Percentiles rank a stretch among this genome's conserved stretches.
phyloP scores from a whole-genome alignment of 169 alveolate genomes.

The Blepharisma undulans region DNA sequence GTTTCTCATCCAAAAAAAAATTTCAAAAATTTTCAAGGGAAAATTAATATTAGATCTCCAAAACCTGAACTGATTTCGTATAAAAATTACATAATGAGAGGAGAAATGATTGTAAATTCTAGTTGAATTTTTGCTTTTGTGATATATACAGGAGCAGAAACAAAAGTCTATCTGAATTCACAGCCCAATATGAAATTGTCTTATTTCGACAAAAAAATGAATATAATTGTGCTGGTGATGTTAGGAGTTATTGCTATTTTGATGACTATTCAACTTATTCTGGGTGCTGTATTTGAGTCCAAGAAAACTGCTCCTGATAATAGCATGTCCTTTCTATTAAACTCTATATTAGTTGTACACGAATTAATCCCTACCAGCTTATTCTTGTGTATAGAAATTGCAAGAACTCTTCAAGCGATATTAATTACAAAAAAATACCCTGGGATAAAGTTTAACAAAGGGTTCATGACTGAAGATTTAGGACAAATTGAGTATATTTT shows the following conservation, averaged over 20 bases:
- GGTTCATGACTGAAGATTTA: conserved; percentile 92
- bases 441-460: conserved; percentile 87
- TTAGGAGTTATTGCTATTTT: neutral
- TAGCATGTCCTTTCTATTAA: neutral
- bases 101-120: conserved; percentile 87
- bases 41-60: neutral
- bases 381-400: conserved; percentile 57
- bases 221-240: neutral
- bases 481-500: conserved; percentile 95
- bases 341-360: neutral
- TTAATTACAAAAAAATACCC: conserved; percentile 52
- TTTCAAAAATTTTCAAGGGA: neutral
- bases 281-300: neutral
- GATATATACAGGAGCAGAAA: conserved; percentile 88
- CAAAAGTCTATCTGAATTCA: conserved; percentile 86
- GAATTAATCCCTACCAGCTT: neutral
- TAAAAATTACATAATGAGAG: conserved; percentile 78
- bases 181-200: conserved; percentile 50
- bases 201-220: conserved; percentile 63
- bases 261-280: neutral
- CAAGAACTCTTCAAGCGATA: neutral
- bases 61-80: neutral
- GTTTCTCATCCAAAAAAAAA: neutral
- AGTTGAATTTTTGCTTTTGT: conserved; percentile 89
- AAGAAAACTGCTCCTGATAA: neutral